Evolutionary conservation across 495 filamentous ascomycete species (phyloP).

Genomic region (Polyplosphaeria fusca): DNA sequence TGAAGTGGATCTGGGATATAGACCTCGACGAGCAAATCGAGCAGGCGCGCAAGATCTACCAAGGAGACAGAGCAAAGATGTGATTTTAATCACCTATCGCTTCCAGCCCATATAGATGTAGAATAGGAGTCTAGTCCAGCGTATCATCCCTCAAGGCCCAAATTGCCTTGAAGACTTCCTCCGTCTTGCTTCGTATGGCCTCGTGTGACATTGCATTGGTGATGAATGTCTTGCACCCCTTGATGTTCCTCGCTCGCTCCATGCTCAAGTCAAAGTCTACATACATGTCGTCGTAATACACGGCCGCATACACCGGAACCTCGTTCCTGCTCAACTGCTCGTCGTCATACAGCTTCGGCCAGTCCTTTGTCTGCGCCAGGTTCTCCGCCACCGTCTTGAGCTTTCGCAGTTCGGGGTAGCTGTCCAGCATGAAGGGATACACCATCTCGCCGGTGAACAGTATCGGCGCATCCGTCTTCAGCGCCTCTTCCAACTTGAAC

Average conservation of each 20-base stretch:
- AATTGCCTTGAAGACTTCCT: conserved; percentile 55
- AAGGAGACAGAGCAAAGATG: not conserved
- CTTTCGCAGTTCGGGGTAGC: conserved; percentile 65
- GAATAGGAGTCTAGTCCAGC: conserved; percentile 32
- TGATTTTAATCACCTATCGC: not conserved
- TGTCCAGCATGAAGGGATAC: conserved; percentile 75
- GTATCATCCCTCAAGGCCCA: conserved; percentile 43
- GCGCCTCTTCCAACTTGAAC: conserved; percentile 43
- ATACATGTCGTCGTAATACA: conserved; percentile 93
- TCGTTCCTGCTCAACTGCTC: conserved; percentile 69
- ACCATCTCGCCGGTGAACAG: conserved; percentile 93
- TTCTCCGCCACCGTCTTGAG: conserved; percentile 64
- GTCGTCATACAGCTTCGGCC: conserved; percentile 75
- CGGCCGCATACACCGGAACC: conserved; percentile 84
- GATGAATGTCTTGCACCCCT: conserved; percentile 72
- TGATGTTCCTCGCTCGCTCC: conserved; percentile 72
- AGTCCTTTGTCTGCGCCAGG: conserved; percentile 63
- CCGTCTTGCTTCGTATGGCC: conserved; percentile 65
- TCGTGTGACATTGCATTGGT: conserved; percentile 88
- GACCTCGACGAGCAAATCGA: conserved; percentile 31
- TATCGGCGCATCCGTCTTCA: conserved; percentile 51
- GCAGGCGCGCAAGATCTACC: conserved; percentile 29
- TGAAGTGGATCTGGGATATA: conserved; percentile 64
- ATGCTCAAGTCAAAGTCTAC: conserved; percentile 72
- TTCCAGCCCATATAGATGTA: not conserved